A percentile compares a stretch with the other conserved stretches of the same genome.
phyloP scores from a whole-genome alignment of 352 stramenopile species.

The Hyaloperonospora brassicae region DNA sequence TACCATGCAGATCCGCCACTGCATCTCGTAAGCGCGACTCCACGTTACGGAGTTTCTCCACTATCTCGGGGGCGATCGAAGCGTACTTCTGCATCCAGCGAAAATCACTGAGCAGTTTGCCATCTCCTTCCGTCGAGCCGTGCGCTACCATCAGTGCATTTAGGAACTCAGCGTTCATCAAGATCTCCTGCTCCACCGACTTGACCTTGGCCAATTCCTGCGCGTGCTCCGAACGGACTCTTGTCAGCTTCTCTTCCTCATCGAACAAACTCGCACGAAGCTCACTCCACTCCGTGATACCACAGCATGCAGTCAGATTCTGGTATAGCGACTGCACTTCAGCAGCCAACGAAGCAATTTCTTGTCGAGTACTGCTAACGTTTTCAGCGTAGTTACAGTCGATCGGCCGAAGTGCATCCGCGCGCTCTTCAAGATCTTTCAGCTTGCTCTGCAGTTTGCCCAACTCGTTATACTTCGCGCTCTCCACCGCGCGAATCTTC shows the following conservation, averaged over 20 bases:
- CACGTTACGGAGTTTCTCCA: constrained; percentile 35
- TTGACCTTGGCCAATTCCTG: constrained; percentile 34
- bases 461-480: constrained; percentile 34
- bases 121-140: constrained; percentile 20
- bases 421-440: constrained; percentile 34
- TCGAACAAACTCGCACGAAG: constrained; percentile 36
- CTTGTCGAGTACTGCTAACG: constrained; percentile 38
- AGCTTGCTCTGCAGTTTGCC: constrained; percentile 28
- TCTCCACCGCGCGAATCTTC: constrained; percentile 40
- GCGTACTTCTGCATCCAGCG: constrained; percentile 48
- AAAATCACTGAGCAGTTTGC: constrained; percentile 18
- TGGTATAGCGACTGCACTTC: constrained; percentile 44
- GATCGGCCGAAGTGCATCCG: constrained; percentile 27
- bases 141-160: constrained; percentile 35
- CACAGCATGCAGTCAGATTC: constrained; percentile 47
- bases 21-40: constrained; percentile 36
- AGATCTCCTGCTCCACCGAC: constrained; percentile 43
- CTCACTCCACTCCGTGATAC: constrained; percentile 53
- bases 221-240: constrained; percentile 23
- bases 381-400: constrained; percentile 23
- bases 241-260: constrained; percentile 37
- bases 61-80: constrained; percentile 38
- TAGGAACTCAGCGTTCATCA: constrained; percentile 58
- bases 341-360: constrained; percentile 34
- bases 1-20: constrained; percentile 22